Evolutionary conservation across 2,329 filamentous ascomycete genomes (phyloP), one percentile per base, ranked within the genome.

Genomic region (Colletotrichum ledebouriae): DNA sequence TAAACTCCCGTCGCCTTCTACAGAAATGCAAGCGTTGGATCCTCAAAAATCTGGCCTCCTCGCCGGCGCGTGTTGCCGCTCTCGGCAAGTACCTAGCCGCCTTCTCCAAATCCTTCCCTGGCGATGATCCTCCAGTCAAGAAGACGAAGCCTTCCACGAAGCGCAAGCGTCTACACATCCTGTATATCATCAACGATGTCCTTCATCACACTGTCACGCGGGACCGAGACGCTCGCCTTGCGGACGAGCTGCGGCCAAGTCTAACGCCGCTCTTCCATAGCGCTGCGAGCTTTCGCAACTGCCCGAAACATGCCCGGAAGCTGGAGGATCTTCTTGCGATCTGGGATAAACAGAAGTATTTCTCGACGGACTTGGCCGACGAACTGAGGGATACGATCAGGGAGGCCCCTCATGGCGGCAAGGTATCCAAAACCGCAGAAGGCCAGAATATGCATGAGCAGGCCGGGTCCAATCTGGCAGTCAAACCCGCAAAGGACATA

Each of bases 11-110:
- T 72, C 53, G 53, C 55, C 63, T 76, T 73, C 41, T 63, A 17
- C 88, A 97, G 94, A 92, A 89, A 85, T 94, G 92, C 87, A 97
- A 94, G 87, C 85, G 87, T 81, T 97, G 93, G 93, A 90, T 95
- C 75, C 81, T 94, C 76, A 86, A 86, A 74, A 88, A 94, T 82
- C 84, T 95, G 76, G 84, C 88, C 73, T 85, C 86, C 66, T 96
- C 93, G 68, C 78, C 86, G 64, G 83, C 86, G 72, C 90, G 94
- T 73, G 86, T 89, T 72, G 81, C 84, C 67, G 87, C 90, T 47
- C 82, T 97, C 72, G 92, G 88, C 73, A 94, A 93, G 80, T 97
- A 93, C 79, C 82, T 97, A 71, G 85, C 86, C 70, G 88, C 90
- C 55, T 81, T 95, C 67, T 86, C 91, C 72, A 87, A 85, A 70